Evolutionary conservation across 2,329 filamentous ascomycete species (phyloP).

Genomic region (Dactylonectria macrodidyma): DNA sequence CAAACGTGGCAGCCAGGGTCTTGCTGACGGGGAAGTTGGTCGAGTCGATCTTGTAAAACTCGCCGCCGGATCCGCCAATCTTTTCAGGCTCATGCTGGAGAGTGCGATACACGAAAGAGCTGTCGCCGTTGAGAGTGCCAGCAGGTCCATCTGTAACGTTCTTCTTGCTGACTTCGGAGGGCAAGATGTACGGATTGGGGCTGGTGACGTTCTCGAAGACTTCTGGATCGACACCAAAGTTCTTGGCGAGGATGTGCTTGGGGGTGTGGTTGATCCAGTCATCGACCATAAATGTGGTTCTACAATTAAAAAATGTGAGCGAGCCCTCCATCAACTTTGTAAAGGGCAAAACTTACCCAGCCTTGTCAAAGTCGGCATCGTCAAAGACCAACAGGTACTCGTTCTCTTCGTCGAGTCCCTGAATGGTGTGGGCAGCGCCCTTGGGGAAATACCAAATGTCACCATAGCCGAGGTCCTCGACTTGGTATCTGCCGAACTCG

Average conservation of each 20-base stretch:
- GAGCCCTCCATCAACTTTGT: not conserved
- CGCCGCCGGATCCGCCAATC: conserved; percentile 74
- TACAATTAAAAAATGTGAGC: conserved; percentile 41
- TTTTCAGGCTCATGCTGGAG: conserved; percentile 68
- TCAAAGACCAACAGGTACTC: conserved; percentile 79
- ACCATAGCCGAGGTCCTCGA: conserved; percentile 70
- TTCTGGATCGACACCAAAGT: conserved; percentile 74
- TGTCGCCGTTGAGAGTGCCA: conserved; percentile 67
- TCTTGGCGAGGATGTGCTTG: conserved; percentile 74
- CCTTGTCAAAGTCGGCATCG: conserved; percentile 75
- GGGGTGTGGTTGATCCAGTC: conserved; percentile 80
- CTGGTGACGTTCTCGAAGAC: conserved; percentile 72
- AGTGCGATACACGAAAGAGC: conserved; percentile 74
- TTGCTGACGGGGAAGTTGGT: conserved; percentile 77
- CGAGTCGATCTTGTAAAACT: conserved; percentile 75
- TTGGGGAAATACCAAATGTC: conserved; percentile 81
- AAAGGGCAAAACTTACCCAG: conserved; percentile 59
- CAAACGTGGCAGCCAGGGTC: conserved; percentile 76
- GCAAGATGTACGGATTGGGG: conserved; percentile 74
- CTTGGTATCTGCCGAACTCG: conserved; percentile 70
- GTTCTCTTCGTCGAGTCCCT: conserved; percentile 76
- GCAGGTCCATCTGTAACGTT: conserved; percentile 56
- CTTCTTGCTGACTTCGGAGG: conserved; percentile 65
- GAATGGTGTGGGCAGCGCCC: conserved; percentile 74
- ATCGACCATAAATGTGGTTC: conserved; percentile 80